phyloP scores from a whole-genome alignment of 495 filamentous ascomycete species.

The Neohortaea acidophila region DNA sequence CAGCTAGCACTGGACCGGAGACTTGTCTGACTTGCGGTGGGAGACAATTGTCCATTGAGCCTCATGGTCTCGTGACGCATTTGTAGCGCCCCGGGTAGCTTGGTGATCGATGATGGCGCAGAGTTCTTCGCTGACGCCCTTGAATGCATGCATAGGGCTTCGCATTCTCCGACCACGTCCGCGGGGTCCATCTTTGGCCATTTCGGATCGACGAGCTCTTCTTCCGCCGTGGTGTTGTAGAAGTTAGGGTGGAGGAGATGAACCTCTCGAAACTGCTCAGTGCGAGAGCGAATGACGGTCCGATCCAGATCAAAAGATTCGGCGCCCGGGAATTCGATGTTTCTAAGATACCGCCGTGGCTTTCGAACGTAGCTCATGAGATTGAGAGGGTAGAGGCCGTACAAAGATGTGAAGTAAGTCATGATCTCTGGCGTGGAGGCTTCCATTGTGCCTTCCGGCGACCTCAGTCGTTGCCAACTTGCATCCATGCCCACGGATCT shows the following conservation, averaged over 20 bases:
- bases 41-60: constrained; percentile 10
- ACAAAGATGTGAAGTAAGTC: constrained; percentile 64
- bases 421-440: constrained; percentile 52
- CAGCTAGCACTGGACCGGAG: constrained; percentile 22
- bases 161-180: constrained; percentile 55
- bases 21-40: constrained; percentile 11
- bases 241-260: constrained; percentile 64
- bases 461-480: constrained; percentile 44
- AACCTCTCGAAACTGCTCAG: constrained; percentile 48
- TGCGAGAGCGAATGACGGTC: constrained; percentile 49
- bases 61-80: background rate
- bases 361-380: constrained; percentile 64
- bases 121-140: constrained; percentile 21
- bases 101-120: constrained; percentile 23
- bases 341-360: constrained; percentile 52
- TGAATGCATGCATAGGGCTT: constrained; percentile 35
- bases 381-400: constrained; percentile 66
- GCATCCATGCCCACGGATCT: constrained; percentile 11
- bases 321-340: constrained; percentile 42
- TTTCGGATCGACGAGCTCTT: constrained; percentile 54
- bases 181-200: constrained; percentile 59
- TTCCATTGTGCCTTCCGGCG: constrained; percentile 41
- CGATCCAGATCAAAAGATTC: constrained; percentile 59
- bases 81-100: constrained; percentile 17
- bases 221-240: constrained; percentile 51